Evolutionary conservation across 2,329 filamentous ascomycete species (phyloP).

Genomic region (Paraconiothyrium sp.): DNA sequence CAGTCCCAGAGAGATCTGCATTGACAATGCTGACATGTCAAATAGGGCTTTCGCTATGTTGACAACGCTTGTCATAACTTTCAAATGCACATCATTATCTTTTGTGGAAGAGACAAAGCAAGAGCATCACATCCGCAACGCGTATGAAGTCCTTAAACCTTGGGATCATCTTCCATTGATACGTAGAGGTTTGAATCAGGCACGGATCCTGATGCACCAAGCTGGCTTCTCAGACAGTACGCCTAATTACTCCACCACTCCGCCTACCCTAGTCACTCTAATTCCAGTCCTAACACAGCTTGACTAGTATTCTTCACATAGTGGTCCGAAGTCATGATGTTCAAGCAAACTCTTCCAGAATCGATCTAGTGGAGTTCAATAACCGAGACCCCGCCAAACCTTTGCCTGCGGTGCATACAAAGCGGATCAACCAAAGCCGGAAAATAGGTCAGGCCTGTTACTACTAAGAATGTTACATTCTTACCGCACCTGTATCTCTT

Average conservation of each 20-base stretch:
- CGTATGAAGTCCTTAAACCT: conserved; percentile 31
- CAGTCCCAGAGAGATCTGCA: not conserved
- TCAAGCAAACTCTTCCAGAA: not conserved
- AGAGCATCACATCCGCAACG: conserved; percentile 36
- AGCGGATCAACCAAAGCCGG: not conserved
- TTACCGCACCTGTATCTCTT: not conserved
- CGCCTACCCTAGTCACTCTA: conserved; percentile 11
- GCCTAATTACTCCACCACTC: not conserved
- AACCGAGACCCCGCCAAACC: conserved; percentile 22
- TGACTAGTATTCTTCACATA: conserved; percentile 7
- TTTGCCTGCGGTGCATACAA: not conserved
- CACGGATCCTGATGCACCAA: conserved; percentile 32
- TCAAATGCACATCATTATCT: conserved; percentile 27
- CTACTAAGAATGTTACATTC: not conserved
- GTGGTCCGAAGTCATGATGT: conserved; percentile 4
- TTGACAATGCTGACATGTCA: conserved; percentile 3
- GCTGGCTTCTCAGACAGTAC: conserved; percentile 22
- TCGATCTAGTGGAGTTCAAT: conserved; percentile 23
- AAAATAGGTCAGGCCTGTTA: not conserved
- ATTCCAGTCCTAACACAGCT: conserved; percentile 12
- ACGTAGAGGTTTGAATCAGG: conserved; percentile 30
- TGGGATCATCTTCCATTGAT: conserved; percentile 35
- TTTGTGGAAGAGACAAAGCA: conserved; percentile 34
- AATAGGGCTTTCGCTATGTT: conserved; percentile 32
- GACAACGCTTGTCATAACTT: conserved; percentile 32